Evolutionary conservation across 2,329 filamentous ascomycete species (phyloP), one percentile per base, ranked within the genome.

Genomic region (Apiospora kogelbergensis): DNA sequence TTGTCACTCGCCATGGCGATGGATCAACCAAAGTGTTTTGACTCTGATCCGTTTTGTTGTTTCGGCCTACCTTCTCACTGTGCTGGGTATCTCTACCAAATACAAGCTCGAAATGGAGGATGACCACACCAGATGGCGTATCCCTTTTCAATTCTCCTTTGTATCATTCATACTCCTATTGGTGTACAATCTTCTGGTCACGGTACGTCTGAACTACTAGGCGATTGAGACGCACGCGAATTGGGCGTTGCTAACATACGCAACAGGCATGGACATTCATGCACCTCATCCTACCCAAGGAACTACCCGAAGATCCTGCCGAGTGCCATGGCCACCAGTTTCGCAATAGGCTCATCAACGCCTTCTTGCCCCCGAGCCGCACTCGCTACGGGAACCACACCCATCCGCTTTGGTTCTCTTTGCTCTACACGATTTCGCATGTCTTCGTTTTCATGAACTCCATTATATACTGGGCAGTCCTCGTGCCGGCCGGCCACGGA

Each of bases 201-300:
- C 85, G 71, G 85, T 87, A 71, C 73, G 85, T 80, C 33, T 57
- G 30, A n/a, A 44, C 26, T 45, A 37, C 24, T 1, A n/a, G 44
- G 24, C 48, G 20, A 17, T 6, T 6, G 13, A 11, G 10, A 2
- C 13, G 48, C 63, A 65, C 22, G 65, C 40, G 70, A 60, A 10
- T 37, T 15, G 37, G 22, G 37, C 40, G 24, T 17, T 20, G 15
- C 40, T 66, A 15, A 64, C 45, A 1, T 48, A 15, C 7, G 11
- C n/a, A 11, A n/a, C 68, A 87, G 85, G 78, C 77, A 37, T 88
- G 85, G 85, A 86, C 84, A 0, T 84, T 83, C 65, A 85, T 85
- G 64, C 85, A 88, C 72, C 78, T 86, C 37, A 82, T 85, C 73
- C 82, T 82, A 66, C 84, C 84, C 0, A 78, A 82, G 24, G 68